phyloP scores from a whole-genome alignment of 2,329 filamentous ascomycete species.

The Verticillium albo-atrum region DNA sequence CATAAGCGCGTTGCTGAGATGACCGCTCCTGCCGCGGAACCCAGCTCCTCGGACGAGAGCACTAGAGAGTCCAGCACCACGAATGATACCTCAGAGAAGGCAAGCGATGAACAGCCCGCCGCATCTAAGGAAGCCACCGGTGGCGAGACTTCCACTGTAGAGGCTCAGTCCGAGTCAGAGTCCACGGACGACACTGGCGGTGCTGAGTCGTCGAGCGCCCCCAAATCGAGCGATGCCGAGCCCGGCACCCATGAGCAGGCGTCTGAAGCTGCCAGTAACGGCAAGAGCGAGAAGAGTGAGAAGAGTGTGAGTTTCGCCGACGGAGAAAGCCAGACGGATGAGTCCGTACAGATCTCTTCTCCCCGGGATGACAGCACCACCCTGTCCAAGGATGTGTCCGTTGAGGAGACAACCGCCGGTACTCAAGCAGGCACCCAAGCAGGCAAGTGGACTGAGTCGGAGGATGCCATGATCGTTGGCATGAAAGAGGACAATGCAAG shows the following conservation, averaged over 20 bases:
- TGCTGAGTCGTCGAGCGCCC: not conserved
- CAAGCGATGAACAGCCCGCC: not conserved
- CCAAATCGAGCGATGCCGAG: constrained; percentile 4
- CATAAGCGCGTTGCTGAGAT: too few relatives aligned
- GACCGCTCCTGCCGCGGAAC: not conserved
- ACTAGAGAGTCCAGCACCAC: not conserved
- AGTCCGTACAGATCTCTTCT: not conserved
- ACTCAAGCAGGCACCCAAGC: not conserved
- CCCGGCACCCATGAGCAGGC: not conserved
- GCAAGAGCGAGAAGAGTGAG: not conserved
- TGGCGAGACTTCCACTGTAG: not conserved
- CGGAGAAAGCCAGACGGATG: not conserved
- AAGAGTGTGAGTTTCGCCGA: not conserved
- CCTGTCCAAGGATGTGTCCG: not conserved
- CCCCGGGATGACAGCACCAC: not conserved
- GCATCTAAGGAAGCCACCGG: not conserved
- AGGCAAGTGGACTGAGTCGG: constrained; percentile 15
- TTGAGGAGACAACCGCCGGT: too few relatives aligned
- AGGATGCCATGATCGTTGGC: constrained; percentile 26
- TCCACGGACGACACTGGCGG: not conserved
- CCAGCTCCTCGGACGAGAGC: not conserved
- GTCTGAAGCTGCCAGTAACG: not conserved
- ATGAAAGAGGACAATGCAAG: constrained; percentile 24
- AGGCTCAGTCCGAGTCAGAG: not conserved
- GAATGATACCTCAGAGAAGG: not conserved